Percentiles rank a stretch among this genome's conserved stretches.
phyloP scores from a whole-genome alignment of 1,284 basidiomycete species.

The Hypsizygus ulmarius region DNA sequence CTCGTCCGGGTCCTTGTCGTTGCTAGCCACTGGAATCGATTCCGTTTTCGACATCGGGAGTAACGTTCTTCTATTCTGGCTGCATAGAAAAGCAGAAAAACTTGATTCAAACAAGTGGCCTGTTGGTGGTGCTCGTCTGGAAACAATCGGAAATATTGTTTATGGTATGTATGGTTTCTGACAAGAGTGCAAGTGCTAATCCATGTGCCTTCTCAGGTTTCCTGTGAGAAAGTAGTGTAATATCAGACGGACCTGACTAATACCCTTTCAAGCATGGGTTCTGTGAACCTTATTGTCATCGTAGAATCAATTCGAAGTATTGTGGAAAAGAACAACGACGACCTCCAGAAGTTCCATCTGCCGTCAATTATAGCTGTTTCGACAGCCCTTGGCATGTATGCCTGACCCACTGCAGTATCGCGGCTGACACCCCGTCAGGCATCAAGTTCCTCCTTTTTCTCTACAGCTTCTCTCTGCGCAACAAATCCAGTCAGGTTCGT shows the following conservation, averaged over 20 bases:
- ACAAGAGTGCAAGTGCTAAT: constrained; percentile 6
- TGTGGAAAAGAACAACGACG: constrained; percentile 49
- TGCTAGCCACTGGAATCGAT: constrained; percentile 89
- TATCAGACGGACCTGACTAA: constrained; percentile 8
- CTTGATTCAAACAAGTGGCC: constrained; percentile 89
- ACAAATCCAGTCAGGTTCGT: constrained; percentile 84
- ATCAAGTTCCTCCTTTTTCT: constrained; percentile 86
- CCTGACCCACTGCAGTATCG: neutral
- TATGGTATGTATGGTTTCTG: constrained; percentile 57
- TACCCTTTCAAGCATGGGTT: constrained; percentile 63
- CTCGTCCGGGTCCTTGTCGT: constrained; percentile 80
- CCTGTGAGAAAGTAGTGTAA: constrained; percentile 45
- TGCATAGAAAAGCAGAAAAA: constrained; percentile 72
- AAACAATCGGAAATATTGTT: constrained; percentile 89
- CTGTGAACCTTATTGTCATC: constrained; percentile 82
- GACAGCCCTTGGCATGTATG: constrained; percentile 67
- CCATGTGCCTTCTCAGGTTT: constrained; percentile 46
- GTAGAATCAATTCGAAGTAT: constrained; percentile 81
- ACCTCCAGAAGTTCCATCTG: constrained; percentile 73
- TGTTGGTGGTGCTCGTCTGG: constrained; percentile 85
- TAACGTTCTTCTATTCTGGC: constrained; percentile 81
- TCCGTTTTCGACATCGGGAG: constrained; percentile 91
- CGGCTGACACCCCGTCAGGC: constrained; percentile 38
- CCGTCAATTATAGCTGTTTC: constrained; percentile 82
- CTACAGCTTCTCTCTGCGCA: constrained; percentile 80